Base-by-base conservation (phyloP, 164 flowering plant genomes). In the Pachysandra terminalis region DNA sequence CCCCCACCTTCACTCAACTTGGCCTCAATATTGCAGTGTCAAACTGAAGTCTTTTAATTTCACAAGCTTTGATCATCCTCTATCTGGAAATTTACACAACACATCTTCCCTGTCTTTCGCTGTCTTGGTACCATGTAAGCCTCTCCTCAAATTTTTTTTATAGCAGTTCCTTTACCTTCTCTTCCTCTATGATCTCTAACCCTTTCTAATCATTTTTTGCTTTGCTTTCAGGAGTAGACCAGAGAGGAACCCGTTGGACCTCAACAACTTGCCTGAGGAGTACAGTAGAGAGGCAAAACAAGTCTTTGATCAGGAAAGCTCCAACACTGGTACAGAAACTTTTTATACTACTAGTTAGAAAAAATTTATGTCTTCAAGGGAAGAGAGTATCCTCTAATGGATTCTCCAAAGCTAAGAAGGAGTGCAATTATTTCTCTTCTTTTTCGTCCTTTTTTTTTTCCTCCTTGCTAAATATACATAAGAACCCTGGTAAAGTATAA, bases 201-300 rank as follows among this genome's bases (percentile, higher is more conserved):
- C 56, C 35, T 57, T 64, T n/a, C n/a, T 3, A 37, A 25, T 14
- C 16, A 4, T 35, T 27, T 63, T 64, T n/a, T 49, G 40, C 41
- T 61, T 55, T 65, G 61, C n/a, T n/a, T 78, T 64, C 88, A 94
- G 98, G 98, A n/a, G n/a, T n/a, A 84, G 90, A 77, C 77, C 86
- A 10, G 88, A 82, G 64, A 75, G 74, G 49, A 90, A 83, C 77
- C 94, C 94, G 9, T 75, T 94, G 67, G 97, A 95, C 83, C 97
- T 94, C 75, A 95, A 95, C 84, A 90, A 87, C 77, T 83, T 95
- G 63, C 98, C 98, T 9, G 97, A 85, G 23, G 98, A 95, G 55
- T 80, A 65, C 71, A 48, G 76, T 51, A 77, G 87, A 77, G 96
- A 83, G 61, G 85, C 86, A 26, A 85, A 81, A 70, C 87, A 80